These are phyloP conservation scores for Pseudopyrenochaeta lycopersici DNA, from an alignment of 2,329 filamentous ascomycete genomes.

Conservation along the genomic window DNA sequence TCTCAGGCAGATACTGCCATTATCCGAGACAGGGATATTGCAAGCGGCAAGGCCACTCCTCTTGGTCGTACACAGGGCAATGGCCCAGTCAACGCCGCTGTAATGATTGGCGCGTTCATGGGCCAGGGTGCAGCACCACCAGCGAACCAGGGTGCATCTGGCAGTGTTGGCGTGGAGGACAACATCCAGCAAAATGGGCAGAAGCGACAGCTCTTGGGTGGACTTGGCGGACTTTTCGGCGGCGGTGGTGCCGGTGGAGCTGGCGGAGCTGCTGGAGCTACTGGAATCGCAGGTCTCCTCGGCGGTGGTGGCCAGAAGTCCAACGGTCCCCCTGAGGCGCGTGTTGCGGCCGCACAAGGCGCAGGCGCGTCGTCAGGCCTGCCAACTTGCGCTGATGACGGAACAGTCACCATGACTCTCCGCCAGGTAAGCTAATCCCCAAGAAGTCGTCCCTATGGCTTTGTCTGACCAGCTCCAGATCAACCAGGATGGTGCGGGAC, in stretches of 20 bases:
- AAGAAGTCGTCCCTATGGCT: background rate
- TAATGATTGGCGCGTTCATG: constrained; percentile 71
- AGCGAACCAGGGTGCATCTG: constrained; percentile 41
- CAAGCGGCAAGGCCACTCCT: constrained; percentile 62
- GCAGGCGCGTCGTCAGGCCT: constrained; percentile 63
- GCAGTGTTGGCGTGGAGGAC: constrained; percentile 44
- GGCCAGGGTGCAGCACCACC: constrained; percentile 36
- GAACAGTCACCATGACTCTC: constrained; percentile 69
- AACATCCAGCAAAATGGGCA: constrained; percentile 32
- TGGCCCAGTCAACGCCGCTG: constrained; percentile 67
- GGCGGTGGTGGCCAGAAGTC: constrained; percentile 58
- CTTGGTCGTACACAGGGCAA: constrained; percentile 71
- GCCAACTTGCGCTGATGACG: constrained; percentile 69
- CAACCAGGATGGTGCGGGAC: constrained; percentile 76
- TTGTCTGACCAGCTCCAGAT: constrained; percentile 44
- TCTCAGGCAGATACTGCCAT: constrained; percentile 74
- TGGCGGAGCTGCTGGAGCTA: constrained; percentile 34
- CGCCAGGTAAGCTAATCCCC: constrained; percentile 57
- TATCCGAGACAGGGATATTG: constrained; percentile 69
- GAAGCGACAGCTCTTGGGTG: constrained; percentile 45
- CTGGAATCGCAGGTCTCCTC: constrained; percentile 40
- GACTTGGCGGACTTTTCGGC: constrained; percentile 44
- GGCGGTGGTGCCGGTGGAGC: constrained; percentile 34
- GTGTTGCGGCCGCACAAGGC: constrained; percentile 65
- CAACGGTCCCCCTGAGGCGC: constrained; percentile 59